phyloP scores from a whole-genome alignment of 2,329 filamentous ascomycete species.

The Neofusicoccum kwambonambiense region DNA sequence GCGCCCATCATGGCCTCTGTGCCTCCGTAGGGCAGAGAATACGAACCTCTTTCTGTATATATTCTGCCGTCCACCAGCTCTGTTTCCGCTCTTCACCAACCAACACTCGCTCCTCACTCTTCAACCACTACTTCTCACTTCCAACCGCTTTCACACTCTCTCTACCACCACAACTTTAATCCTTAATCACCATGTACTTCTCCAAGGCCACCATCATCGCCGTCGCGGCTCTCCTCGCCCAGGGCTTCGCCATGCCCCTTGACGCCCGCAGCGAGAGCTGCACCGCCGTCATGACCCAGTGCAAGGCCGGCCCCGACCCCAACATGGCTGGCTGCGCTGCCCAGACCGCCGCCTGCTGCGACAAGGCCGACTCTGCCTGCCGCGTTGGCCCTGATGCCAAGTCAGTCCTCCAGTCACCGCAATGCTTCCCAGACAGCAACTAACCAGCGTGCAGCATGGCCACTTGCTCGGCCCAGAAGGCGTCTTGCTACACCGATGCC shows the following conservation, averaged over 20 bases:
- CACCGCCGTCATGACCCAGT: slow-evolving; percentile 3
- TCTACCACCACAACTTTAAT: background rate
- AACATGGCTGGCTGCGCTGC: background rate
- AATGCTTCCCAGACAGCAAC: too few species aligned
- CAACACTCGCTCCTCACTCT: slow-evolving; percentile 10
- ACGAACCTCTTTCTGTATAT: slow-evolving; percentile 3
- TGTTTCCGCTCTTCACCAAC: background rate
- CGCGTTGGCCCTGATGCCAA: slow-evolving; percentile 4
- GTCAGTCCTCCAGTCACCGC: too few species aligned
- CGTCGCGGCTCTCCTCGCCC: slow-evolving; percentile 15
- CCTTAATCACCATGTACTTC: slow-evolving; percentile 16
- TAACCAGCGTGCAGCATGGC: background rate
- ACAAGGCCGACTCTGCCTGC: background rate
- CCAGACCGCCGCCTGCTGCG: background rate
- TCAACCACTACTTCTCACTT: background rate
- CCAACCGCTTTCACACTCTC: background rate
- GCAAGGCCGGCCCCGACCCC: slow-evolving; percentile 1
- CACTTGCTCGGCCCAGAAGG: background rate
- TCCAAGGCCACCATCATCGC: slow-evolving; percentile 18
- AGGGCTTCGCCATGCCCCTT: slow-evolving; percentile 10
- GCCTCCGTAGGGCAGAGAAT: slow-evolving; percentile 6
- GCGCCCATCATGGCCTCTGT: too few species aligned
- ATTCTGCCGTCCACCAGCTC: background rate
- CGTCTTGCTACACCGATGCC: background rate
- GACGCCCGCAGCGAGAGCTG: slow-evolving; percentile 5